These are phyloP conservation scores for Ceratobasidium theobromae DNA, from an alignment of 1,284 basidiomycete species.

Conservation along the genomic window DNA sequence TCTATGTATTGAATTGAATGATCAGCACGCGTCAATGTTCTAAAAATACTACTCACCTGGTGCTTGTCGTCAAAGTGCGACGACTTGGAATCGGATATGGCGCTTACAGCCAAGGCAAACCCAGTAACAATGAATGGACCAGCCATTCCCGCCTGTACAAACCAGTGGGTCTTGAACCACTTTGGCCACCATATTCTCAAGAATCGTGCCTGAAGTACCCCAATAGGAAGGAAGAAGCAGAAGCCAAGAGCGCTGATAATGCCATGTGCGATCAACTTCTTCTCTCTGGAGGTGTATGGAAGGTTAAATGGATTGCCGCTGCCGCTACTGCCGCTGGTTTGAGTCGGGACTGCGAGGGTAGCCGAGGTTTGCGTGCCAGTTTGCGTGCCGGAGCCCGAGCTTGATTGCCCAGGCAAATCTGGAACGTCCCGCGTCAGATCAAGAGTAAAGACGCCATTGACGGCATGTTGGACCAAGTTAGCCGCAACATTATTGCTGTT, in stretches of 20 bases:
- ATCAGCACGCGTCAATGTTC: not conserved
- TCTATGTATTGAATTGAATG: slow-evolving; percentile 6
- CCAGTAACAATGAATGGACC: slow-evolving; percentile 34
- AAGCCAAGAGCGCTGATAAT: slow-evolving; percentile 25
- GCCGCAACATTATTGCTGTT: slow-evolving; percentile 2
- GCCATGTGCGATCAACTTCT: slow-evolving; percentile 21
- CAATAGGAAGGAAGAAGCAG: slow-evolving; percentile 28
- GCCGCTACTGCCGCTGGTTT: slow-evolving; percentile 6
- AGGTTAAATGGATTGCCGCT: not conserved
- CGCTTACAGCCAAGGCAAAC: slow-evolving; percentile 29
- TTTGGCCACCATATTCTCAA: slow-evolving; percentile 20
- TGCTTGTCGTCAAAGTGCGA: slow-evolving; percentile 30
- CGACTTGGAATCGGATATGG: not conserved
- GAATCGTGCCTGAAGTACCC: slow-evolving; percentile 22
- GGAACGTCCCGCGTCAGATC: slow-evolving; percentile 6
- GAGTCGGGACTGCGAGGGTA: slow-evolving; percentile 8
- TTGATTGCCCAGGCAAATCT: not conserved
- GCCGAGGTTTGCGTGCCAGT: not conserved
- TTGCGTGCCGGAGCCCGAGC: not conserved
- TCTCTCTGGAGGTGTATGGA: slow-evolving; percentile 16
- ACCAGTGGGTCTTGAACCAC: slow-evolving; percentile 35
- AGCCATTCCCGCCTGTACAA: slow-evolving; percentile 32
- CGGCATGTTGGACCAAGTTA: not conserved
- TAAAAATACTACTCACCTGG: slow-evolving; percentile 7
- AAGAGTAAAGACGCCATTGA: slow-evolving; percentile 6